phyloP scores from a whole-genome alignment of 495 filamentous ascomycete genomes.

The Tetracladium marchalianum region DNA sequence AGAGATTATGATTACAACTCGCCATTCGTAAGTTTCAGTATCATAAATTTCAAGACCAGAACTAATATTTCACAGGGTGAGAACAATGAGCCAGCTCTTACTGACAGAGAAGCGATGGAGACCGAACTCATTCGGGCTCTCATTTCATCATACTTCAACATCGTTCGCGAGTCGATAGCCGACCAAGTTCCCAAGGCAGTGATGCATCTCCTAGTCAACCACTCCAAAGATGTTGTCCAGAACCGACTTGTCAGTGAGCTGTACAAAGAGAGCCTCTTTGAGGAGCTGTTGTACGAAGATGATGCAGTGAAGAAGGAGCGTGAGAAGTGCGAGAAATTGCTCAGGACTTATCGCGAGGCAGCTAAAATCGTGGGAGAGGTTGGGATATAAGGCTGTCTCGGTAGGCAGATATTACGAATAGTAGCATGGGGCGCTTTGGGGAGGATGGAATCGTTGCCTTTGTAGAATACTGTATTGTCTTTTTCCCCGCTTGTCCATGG shows the following conservation, averaged over 20 bases:
- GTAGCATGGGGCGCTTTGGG: conserved; percentile 9
- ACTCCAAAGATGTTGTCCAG: conserved; percentile 94
- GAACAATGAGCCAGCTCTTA: conserved; percentile 69
- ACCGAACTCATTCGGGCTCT: conserved; percentile 93
- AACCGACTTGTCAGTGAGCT: conserved; percentile 92
- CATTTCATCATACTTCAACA: conserved; percentile 97
- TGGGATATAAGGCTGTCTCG: conserved; percentile 39
- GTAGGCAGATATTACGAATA: conserved; percentile 8
- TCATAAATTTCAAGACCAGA: neutral
- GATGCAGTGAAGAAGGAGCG: conserved; percentile 94
- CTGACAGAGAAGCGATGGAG: conserved; percentile 91
- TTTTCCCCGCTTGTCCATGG: conserved; percentile 2
- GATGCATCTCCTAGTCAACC: conserved; percentile 97
- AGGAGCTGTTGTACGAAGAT: conserved; percentile 92
- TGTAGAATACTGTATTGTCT: conserved; percentile 22
- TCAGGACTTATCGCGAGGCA: conserved; percentile 91
- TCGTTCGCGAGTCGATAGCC: conserved; percentile 92
- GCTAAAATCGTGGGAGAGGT: conserved; percentile 97
- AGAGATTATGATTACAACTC: conserved; percentile 39
- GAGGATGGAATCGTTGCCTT: conserved; percentile 4
- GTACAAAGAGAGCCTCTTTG: conserved; percentile 88
- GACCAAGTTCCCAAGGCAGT: conserved; percentile 98
- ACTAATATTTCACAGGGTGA: conserved; percentile 31
- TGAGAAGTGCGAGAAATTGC: conserved; percentile 92
- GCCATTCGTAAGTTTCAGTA: conserved; percentile 44